Evolutionary conservation across 352 stramenopile species (phyloP).

Genomic region (Phytophthora citrophthora): DNA sequence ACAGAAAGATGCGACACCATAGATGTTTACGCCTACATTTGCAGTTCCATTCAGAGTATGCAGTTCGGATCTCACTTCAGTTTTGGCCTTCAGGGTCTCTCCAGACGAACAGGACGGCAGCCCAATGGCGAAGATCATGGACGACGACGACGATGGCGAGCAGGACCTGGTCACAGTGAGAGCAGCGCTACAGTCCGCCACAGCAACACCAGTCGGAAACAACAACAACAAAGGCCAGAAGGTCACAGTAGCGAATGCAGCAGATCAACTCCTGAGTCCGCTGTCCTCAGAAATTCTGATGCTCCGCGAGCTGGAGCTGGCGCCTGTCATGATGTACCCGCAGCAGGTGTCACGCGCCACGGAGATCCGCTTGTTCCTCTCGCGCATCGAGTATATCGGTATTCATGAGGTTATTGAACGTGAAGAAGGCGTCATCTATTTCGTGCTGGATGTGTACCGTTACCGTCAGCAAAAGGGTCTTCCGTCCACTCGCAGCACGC

Average conservation of each 20-base stretch:
- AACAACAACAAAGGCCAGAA: conserved; percentile 13
- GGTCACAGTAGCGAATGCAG: not conserved
- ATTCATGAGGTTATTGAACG: conserved; percentile 57
- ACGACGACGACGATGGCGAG: conserved; percentile 17
- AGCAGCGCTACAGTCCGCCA: not conserved
- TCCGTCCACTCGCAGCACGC: conserved; percentile 35
- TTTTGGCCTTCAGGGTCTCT: conserved; percentile 1
- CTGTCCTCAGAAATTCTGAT: conserved; percentile 33
- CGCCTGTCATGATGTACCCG: conserved; percentile 50
- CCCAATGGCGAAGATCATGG: conserved; percentile 14
- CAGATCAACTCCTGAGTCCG: conserved; percentile 7
- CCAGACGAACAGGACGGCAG: not conserved
- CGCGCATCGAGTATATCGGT: conserved; percentile 61
- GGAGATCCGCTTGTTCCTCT: conserved; percentile 60
- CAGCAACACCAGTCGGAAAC: not conserved
- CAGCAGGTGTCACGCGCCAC: conserved; percentile 62
- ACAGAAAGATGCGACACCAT: not conserved
- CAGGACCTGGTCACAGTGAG: conserved; percentile 11
- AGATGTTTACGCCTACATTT: conserved; percentile 9
- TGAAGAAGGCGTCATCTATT: conserved; percentile 61
- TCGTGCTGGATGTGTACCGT: conserved; percentile 65
- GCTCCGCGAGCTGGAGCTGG: conserved; percentile 48
- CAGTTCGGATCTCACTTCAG: conserved; percentile 28
- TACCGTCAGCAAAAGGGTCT: conserved; percentile 63
- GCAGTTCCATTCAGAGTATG: conserved; percentile 16